Evolutionary conservation across 2,329 filamentous ascomycete genomes (phyloP), one percentile per base, ranked within the genome.

Genomic region (Teratosphaeria viscida): DNA sequence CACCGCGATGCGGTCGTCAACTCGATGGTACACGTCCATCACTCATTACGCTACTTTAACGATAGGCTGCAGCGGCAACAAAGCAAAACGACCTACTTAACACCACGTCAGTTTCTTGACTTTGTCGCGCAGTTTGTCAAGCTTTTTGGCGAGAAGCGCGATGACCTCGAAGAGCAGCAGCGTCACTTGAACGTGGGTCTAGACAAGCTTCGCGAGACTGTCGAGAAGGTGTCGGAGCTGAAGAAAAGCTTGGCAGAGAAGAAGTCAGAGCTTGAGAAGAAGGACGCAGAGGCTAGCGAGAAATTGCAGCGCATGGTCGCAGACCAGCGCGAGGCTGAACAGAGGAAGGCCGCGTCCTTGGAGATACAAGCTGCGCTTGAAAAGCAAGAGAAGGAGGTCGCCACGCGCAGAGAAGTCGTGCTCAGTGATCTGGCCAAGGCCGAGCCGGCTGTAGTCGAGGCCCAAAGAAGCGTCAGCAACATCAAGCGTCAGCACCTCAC

Each of bases 71-170:
- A 88, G 63, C 94, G 90, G 73, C 94, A 97, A 72, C 94, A 97
- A 76, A 91, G 90, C 74, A 91, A 89, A 75, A 83, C 88, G 34
- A 97, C 94, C 0, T 97, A 89, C 79, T 84, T 99, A 59, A 99
- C 95, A 11, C 94, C 94, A 54, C 87, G 94, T 54, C 94, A 99
- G 75, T 99, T 96, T 79, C 79, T 99, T 57, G 95, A 99, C 73
- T 99, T 99, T 69, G 92, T 99, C 60, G 90, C 91, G 47, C 94
- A 99, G 72, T 99, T 96, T 72, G 92, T 96, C 74, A 94, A 89
- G 74, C 81, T 99, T 6, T 97, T 97, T 77, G 95, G 92, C 63
- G 94, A 99, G 75, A 99, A 99, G 79, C 89, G 95, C 11, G 94
- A 97, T 73, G 94, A 99, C 71, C 83, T 99, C 1, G 94, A 99